These are phyloP conservation scores for Thelephora aurantiotincta DNA, from an alignment of 768 basidiomycete species.

Conservation along the genomic window DNA sequence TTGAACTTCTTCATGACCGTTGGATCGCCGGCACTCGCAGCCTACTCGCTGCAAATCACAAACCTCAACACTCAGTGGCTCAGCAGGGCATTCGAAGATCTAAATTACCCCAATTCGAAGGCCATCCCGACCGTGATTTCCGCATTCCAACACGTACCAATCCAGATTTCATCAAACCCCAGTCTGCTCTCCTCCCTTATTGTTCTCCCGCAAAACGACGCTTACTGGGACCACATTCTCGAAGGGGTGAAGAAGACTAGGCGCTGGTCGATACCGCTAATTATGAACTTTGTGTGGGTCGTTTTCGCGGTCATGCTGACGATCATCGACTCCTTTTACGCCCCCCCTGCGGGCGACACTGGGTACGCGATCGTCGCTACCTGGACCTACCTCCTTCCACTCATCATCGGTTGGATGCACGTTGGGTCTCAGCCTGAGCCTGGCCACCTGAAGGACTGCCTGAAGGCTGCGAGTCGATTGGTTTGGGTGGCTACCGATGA, in stretches of 20 bases:
- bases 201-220: background rate
- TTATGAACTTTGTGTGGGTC: background rate
- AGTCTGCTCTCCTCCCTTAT: background rate
- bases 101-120: background rate
- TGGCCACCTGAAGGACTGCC: background rate
- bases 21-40: background rate
- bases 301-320: background rate
- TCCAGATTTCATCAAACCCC: background rate
- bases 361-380: background rate
- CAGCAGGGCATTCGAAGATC: background rate
- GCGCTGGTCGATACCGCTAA: background rate
- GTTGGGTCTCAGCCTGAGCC: background rate
- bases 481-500: background rate
- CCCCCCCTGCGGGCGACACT: background rate
- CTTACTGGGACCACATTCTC: background rate
- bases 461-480: background rate
- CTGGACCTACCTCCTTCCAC: background rate
- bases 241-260: background rate
- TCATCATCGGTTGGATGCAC: background rate
- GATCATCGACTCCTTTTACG: background rate
- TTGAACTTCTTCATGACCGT: background rate
- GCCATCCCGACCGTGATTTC: background rate
- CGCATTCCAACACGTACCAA: background rate
- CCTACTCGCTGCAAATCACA: background rate
- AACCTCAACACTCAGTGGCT: background rate